Conservation (phyloP, 495 filamentous ascomycete genomes). For the Peziza echinospora region DNA sequence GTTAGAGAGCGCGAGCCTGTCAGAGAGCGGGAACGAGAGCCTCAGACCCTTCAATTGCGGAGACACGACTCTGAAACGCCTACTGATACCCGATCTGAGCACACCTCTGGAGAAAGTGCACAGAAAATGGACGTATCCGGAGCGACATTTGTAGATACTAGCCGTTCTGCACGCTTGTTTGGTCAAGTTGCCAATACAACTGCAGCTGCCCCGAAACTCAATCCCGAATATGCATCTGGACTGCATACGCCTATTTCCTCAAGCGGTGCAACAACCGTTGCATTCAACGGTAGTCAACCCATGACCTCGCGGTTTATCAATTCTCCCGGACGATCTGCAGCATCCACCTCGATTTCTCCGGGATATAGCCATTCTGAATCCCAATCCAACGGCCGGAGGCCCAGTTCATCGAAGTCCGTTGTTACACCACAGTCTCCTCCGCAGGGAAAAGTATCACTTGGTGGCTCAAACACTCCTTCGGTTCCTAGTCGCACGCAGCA, state of each 20-base stretch:
- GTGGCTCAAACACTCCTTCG: not conserved
- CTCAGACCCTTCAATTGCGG: too few relatives aligned
- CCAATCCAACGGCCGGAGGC: not conserved
- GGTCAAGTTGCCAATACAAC: not conserved
- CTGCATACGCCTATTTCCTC: not conserved
- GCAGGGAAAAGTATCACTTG: not conserved
- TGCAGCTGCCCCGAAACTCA: constrained; percentile 13
- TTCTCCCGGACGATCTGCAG: constrained; percentile 12
- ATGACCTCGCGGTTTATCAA: constrained; percentile 17
- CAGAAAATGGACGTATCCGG: not conserved
- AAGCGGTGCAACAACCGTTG: constrained; percentile 3
- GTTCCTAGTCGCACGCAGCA: constrained; percentile 39
- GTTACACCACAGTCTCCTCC: not conserved
- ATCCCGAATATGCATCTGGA: constrained; percentile 3
- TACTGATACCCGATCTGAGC: too few relatives aligned
- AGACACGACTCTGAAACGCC: too few relatives aligned
- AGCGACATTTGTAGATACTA: not conserved
- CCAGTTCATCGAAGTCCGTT: not conserved
- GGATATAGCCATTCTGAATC: not conserved
- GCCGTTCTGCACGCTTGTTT: too few relatives aligned
- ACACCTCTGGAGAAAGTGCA: too few relatives aligned
- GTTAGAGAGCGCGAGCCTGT: too few relatives aligned
- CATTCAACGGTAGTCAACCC: constrained; percentile 15
- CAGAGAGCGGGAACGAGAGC: too few relatives aligned
- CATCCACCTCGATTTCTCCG: constrained; percentile 13